Conservation (phyloP, 371 early-diverging fungal species). For the Lichtheimia ornata region DNA sequence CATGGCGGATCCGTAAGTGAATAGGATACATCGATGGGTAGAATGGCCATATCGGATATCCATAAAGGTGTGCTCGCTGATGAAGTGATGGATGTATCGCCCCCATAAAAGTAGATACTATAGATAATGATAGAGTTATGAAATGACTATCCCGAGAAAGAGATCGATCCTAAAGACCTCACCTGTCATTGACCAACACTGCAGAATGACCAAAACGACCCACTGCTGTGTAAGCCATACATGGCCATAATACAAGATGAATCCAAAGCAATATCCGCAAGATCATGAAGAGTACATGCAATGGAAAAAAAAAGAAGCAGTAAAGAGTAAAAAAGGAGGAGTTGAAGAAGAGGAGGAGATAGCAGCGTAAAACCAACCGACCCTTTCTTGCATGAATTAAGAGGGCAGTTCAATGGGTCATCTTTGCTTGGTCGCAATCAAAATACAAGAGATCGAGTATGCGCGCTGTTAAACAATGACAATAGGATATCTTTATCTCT, state of each 20-base stretch:
- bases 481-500: too few relatives aligned
- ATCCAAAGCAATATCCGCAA: background rate
- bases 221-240: slow-evolving; percentile 19
- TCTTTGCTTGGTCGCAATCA: too few relatives aligned
- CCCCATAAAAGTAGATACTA: slow-evolving; percentile 48
- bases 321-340: too few relatives aligned
- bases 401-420: too few relatives aligned
- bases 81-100: slow-evolving; percentile 36
- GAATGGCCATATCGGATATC: slow-evolving; percentile 41
- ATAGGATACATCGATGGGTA: slow-evolving; percentile 30
- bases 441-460: too few relatives aligned
- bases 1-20: slow-evolving; percentile 38
- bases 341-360: too few relatives aligned
- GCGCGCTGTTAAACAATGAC: too few relatives aligned
- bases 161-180: background rate
- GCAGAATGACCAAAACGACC: slow-evolving; percentile 33
- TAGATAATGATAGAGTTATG: background rate
- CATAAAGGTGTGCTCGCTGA: slow-evolving; percentile 26
- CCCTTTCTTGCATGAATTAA: background rate
- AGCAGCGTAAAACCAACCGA: background rate
- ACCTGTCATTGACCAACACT: slow-evolving; percentile 29
- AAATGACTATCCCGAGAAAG: background rate
- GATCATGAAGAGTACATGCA: too few relatives aligned
- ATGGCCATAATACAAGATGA: slow-evolving; percentile 1
- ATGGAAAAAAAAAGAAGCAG: too few relatives aligned